A percentile compares a stretch with the other conserved stretches of the same genome.
Conservation (phyloP, 495 filamentous ascomycete genomes). For the Hypomontagnella monticulosa region DNA sequence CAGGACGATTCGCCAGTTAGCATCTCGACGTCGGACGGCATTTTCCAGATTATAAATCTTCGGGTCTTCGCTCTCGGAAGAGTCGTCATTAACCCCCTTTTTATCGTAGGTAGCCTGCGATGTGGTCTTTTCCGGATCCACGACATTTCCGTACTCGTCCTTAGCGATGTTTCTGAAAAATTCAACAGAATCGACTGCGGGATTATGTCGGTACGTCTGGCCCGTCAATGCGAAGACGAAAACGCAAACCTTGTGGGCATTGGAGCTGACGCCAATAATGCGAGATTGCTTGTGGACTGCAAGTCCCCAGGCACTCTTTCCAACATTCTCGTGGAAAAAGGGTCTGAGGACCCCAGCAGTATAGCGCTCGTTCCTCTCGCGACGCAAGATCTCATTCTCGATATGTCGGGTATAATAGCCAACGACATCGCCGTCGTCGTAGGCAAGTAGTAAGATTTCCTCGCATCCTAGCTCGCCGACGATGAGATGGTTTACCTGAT, state of each 20-base stretch:
- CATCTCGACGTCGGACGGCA: conserved; percentile 46
- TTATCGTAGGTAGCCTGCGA: neutral
- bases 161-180: conserved; percentile 37
- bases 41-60: conserved; percentile 31
- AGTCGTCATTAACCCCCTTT: too few relatives aligned
- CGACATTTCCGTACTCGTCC: conserved; percentile 37
- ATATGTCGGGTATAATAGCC: conserved; percentile 73
- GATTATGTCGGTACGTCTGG: conserved; percentile 21
- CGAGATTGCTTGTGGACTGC: conserved; percentile 82
- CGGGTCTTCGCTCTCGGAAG: too few relatives aligned
- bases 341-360: conserved; percentile 44
- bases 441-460: conserved; percentile 79
- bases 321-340: conserved; percentile 81
- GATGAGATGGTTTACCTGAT: conserved; percentile 81
- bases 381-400: conserved; percentile 36
- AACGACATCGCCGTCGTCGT: conserved; percentile 89
- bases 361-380: conserved; percentile 16
- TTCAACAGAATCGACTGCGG: conserved; percentile 25
- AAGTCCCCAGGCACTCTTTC: conserved; percentile 85
- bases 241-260: conserved; percentile 71
- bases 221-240: conserved; percentile 76
- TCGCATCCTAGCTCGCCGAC: conserved; percentile 81
- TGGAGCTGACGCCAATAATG: conserved; percentile 83
- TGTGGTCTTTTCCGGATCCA: neutral
- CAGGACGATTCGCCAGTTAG: conserved; percentile 55